Base-by-base conservation (phyloP, 371 early-diverging fungal species). In the Nematocida sp. region DNA sequence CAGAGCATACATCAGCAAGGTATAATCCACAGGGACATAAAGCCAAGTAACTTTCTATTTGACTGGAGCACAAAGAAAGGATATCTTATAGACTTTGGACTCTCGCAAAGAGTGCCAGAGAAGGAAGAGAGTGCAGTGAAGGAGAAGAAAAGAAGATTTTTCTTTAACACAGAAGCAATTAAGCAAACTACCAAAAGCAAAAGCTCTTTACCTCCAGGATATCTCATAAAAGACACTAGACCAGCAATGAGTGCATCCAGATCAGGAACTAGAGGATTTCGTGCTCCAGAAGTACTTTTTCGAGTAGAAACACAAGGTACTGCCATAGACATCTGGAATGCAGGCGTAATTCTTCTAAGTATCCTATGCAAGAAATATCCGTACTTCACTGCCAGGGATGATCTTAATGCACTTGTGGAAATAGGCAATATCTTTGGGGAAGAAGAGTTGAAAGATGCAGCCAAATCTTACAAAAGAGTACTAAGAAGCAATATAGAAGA, bases 251-350 rank as follows among this genome's bases (percentile, higher is more conserved):
- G 85, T 41, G 96, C 94, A 0, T 88, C 88, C 63, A 87, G 96
- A n/a, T 95, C 94, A 13, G 99, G 99, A 15, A 98, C 99, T 0
- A 84, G 94, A 53, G 96, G 96, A 23, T 97, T 94, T 76, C 85
- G 95, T 25, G 92, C 96, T 3, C 97, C 97, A 0, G 97, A 97
- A 79, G 92, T 95, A 0, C 81, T 97, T 17, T 85, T 97, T 67
- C 87, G 90, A 54, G 87, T 88, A n/a, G 76, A 80, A 0, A 57
- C 88, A 52, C 97, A 95, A 78, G 89, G 91, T 2, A 85, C 86
- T 21, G 87, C 89, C 0, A 88, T 94, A 54, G 93, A 94, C 82
- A 84, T 94, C 0, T 97, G 97, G 97, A 87, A 94, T 0, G 94
- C 86, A 0, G 96, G 97, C 17, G 92, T 93, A 0, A 91, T 90